Evolutionary conservation across 208 protist species (phyloP).

Genomic region (Leishmania braziliensis): DNA sequence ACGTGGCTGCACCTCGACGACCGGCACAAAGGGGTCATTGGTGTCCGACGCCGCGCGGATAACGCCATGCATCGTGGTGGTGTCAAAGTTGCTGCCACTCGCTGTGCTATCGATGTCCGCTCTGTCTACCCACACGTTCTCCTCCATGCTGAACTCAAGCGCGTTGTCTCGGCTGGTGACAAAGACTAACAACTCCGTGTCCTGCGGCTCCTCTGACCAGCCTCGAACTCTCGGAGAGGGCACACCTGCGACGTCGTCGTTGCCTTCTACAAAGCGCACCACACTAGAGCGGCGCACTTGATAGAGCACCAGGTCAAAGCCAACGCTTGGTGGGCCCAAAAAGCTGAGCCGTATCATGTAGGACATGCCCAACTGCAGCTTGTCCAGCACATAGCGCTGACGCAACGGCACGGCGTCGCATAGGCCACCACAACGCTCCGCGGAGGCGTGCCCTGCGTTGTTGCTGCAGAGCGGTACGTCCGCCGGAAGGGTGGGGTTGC

Average conservation of each 20-base stretch:
- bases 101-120: neutral
- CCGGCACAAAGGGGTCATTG: conserved; percentile 21
- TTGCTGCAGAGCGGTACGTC: conserved; percentile 20
- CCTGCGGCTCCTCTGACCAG: conserved; percentile 28
- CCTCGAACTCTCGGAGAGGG: neutral
- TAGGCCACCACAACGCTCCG: neutral
- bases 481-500: conserved; percentile 27
- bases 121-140: conserved; percentile 26
- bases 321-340: conserved; percentile 43
- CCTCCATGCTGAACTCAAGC: conserved; percentile 25
- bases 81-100: neutral
- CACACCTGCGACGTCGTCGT: neutral
- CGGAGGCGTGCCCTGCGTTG: neutral
- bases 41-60: neutral
- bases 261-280: neutral
- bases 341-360: conserved; percentile 51
- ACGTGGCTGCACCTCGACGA: conserved; percentile 35
- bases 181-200: conserved; percentile 44
- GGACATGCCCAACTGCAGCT: conserved; percentile 11
- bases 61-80: neutral
- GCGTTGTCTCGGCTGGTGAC: conserved; percentile 20
- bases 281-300: conserved; percentile 26
- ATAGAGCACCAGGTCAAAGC: conserved; percentile 42
- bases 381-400: conserved; percentile 42
- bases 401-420: conserved; percentile 7